phyloP scores from a whole-genome alignment of 2,329 filamentous ascomycete genomes.

The Alternaria sp. region DNA sequence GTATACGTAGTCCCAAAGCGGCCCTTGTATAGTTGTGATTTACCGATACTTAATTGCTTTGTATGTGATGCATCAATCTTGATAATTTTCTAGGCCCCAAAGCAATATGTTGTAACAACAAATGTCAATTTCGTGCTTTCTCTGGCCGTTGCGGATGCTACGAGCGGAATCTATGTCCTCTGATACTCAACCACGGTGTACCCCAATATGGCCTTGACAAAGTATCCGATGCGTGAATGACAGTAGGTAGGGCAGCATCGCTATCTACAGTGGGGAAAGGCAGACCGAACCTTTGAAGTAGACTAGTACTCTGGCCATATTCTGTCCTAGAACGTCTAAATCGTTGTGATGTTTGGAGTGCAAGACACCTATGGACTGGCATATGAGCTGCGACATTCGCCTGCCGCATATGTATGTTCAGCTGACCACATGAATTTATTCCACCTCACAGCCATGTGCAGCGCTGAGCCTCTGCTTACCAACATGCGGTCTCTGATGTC shows the following conservation, averaged over 20 bases:
- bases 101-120: too few relatives aligned
- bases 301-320: background rate
- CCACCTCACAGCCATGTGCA: slow-evolving; percentile 27
- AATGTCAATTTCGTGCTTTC: too few relatives aligned
- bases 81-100: too few relatives aligned
- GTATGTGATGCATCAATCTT: background rate
- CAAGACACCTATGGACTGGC: background rate
- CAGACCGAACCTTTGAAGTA: too few relatives aligned
- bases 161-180: background rate
- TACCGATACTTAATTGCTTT: background rate
- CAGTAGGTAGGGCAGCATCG: background rate
- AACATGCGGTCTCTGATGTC: slow-evolving; percentile 24
- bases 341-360: background rate
- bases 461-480: slow-evolving; percentile 31
- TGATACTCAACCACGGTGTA: too few relatives aligned
- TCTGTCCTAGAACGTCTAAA: background rate
- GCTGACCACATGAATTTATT: slow-evolving; percentile 7
- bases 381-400: background rate
- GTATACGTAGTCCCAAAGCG: background rate
- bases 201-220: background rate
- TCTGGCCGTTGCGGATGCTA: background rate
- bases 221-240: background rate
- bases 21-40: background rate
- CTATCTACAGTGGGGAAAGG: background rate
- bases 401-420: background rate